These are phyloP conservation scores for Lachancea sp. DNA, from an alignment of 805 yeast species.

Conservation along the genomic window DNA sequence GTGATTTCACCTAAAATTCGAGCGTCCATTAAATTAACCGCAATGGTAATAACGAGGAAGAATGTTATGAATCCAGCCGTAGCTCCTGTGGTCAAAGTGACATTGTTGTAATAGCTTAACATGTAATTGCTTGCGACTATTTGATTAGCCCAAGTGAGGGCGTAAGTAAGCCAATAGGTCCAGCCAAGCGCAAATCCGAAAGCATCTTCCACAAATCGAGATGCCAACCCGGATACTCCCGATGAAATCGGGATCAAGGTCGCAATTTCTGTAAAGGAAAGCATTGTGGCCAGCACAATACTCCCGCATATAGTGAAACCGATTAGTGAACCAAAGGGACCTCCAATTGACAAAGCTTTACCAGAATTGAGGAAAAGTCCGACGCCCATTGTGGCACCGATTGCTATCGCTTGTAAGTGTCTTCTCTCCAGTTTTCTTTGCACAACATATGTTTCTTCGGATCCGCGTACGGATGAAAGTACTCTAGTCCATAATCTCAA, in stretches of 20 bases:
- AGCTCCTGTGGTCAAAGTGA: constrained; percentile 43
- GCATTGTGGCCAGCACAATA: constrained; percentile 55
- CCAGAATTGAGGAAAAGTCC: constrained; percentile 59
- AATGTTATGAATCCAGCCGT: constrained; percentile 65
- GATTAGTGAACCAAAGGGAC: constrained; percentile 47
- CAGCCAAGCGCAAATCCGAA: constrained; percentile 67
- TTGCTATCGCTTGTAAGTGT: constrained; percentile 59
- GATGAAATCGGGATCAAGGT: constrained; percentile 56
- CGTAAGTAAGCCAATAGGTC: constrained; percentile 51
- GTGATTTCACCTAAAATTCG: constrained; percentile 71
- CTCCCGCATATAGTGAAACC: constrained; percentile 61
- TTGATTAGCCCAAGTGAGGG: constrained; percentile 56
- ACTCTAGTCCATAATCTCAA: background rate
- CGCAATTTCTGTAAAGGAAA: constrained; percentile 59
- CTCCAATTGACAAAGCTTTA: constrained; percentile 48
- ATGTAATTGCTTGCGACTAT: constrained; percentile 57
- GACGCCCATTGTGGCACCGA: constrained; percentile 63
- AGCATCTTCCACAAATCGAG: constrained; percentile 58
- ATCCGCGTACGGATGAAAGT: background rate
- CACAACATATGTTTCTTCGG: constrained; percentile 37
- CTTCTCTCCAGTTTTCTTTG: constrained; percentile 42
- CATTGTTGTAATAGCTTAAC: constrained; percentile 54
- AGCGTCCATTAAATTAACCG: constrained; percentile 60
- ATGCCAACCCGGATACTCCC: constrained; percentile 57
- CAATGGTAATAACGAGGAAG: constrained; percentile 41